Conservation (phyloP, 202 grass and related monocot species). For the Setaria italica region DNA sequence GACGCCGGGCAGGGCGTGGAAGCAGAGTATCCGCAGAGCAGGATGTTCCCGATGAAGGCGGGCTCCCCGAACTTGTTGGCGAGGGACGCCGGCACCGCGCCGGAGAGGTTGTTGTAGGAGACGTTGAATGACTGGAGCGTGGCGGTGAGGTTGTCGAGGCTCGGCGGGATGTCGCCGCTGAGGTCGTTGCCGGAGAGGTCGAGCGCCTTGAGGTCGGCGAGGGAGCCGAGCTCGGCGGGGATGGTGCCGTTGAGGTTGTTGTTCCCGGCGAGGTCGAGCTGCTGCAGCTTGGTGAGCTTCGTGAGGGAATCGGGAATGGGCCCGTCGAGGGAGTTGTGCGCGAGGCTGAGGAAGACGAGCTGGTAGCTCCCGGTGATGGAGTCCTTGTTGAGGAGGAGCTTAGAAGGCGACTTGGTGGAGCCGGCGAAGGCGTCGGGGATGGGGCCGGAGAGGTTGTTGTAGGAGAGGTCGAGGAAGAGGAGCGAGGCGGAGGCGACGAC, state of each 20-base stretch:
- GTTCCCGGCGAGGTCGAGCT: conserved; percentile 49
- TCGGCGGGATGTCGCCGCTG: conserved; percentile 27
- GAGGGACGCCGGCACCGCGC: conserved; percentile 56
- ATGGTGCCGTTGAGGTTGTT: conserved; percentile 61
- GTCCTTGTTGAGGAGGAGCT: not conserved
- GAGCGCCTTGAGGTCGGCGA: conserved; percentile 53
- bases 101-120: conserved; percentile 80
- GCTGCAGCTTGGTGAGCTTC: conserved; percentile 56
- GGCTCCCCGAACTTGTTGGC: conserved; percentile 60
- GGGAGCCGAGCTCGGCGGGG: conserved; percentile 46
- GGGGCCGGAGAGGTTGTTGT: conserved; percentile 70
- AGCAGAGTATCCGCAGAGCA: conserved; percentile 73
- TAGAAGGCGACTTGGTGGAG: not conserved
- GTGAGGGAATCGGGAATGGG: conserved; percentile 54
- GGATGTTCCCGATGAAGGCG: conserved; percentile 70
- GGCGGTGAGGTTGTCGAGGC: conserved; percentile 53
- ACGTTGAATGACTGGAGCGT: conserved; percentile 64
- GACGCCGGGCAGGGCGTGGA: conserved; percentile 55
- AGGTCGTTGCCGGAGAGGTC: conserved; percentile 66
- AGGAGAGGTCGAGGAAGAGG: conserved; percentile 66
- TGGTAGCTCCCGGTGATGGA: conserved; percentile 47
- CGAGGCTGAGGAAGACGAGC: conserved; percentile 63
- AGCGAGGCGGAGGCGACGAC: conserved; percentile 49
- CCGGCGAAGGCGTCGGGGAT: conserved; percentile 49
- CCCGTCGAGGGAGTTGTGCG: conserved; percentile 66